A percentile compares a stretch with the other conserved stretches of the same genome.
Conservation (phyloP, 352 stramenopile species). For the Phytophthora fragariaefolia region DNA sequence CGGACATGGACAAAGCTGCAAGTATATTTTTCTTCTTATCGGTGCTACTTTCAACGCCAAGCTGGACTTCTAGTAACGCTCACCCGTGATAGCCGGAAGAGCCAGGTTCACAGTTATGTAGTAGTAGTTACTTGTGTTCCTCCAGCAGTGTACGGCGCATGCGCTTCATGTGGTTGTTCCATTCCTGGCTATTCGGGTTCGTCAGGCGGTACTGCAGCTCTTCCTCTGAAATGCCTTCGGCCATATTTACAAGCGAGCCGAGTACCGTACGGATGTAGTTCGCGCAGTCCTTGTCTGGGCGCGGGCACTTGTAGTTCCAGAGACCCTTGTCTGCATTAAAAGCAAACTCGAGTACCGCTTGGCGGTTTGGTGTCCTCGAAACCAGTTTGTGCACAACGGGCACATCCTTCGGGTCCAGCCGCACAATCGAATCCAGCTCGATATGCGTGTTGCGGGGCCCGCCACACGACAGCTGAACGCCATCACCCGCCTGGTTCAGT, state of each 20-base stretch:
- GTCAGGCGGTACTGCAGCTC: conserved; percentile 90
- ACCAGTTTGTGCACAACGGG: conserved; percentile 75
- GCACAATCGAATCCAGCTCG: conserved; percentile 85
- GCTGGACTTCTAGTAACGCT: background rate
- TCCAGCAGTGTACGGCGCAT: conserved; percentile 78
- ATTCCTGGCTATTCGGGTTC: conserved; percentile 73
- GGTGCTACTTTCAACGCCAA: background rate
- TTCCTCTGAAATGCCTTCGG: conserved; percentile 90
- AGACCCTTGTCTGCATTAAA: conserved; percentile 89
- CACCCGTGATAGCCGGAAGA: conserved; percentile 6
- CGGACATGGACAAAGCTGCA: too few relatives aligned
- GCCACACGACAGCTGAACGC: conserved; percentile 72
- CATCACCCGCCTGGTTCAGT: conserved; percentile 59
- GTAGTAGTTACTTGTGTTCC: conserved; percentile 52
- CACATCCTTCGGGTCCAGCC: conserved; percentile 79
- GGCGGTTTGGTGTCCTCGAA: conserved; percentile 56
- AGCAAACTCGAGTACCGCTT: conserved; percentile 85
- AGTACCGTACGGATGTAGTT: conserved; percentile 93
- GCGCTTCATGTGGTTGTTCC: conserved; percentile 85
- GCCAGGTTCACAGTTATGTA: conserved; percentile 8
- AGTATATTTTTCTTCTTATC: background rate
- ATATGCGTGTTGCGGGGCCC: conserved; percentile 80
- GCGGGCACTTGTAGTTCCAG: conserved; percentile 91
- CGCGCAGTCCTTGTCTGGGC: conserved; percentile 88
- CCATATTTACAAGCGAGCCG: conserved; percentile 91